phyloP scores from a whole-genome alignment of 164 flowering plant species.

The Tetrastigma voinierianum region DNA sequence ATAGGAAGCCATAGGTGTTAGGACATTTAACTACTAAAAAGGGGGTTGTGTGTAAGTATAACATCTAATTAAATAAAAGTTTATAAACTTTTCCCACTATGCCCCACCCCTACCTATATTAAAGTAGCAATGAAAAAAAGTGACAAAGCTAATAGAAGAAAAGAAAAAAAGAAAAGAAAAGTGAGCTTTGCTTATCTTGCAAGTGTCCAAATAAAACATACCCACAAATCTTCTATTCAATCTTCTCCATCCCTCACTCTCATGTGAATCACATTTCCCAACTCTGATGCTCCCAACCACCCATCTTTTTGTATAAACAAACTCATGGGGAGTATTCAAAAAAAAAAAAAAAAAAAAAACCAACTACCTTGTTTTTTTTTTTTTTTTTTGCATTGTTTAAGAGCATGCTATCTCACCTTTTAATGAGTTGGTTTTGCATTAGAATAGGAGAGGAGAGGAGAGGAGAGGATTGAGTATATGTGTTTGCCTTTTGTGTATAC shows the following conservation, averaged over 20 bases:
- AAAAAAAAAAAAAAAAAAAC: no score
- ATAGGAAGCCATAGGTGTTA: no score
- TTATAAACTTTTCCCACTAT: conserved; percentile 3
- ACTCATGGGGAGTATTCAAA: neutral
- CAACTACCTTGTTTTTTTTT: neutral
- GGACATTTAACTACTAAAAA: no score
- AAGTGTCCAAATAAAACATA: neutral
- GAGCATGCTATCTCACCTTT: no score
- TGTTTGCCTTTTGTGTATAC: no score
- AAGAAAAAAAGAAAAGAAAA: neutral
- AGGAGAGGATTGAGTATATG: no score
- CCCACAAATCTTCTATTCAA: neutral
- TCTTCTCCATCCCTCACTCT: no score
- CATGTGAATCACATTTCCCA: neutral
- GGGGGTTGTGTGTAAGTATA: no score
- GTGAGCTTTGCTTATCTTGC: conserved; percentile 4
- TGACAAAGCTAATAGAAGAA: neutral
- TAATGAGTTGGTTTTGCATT: no score
- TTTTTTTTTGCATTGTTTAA: neutral
- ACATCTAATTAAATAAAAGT: neutral
- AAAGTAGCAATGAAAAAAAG: conserved; percentile 1
- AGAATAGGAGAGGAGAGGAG: no score
- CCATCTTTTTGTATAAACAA: neutral
- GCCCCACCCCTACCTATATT: neutral
- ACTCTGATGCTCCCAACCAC: neutral